These are phyloP conservation scores for Rhodotorula diobovata DNA, from an alignment of 768 basidiomycete genomes.

Conservation along the genomic window DNA sequence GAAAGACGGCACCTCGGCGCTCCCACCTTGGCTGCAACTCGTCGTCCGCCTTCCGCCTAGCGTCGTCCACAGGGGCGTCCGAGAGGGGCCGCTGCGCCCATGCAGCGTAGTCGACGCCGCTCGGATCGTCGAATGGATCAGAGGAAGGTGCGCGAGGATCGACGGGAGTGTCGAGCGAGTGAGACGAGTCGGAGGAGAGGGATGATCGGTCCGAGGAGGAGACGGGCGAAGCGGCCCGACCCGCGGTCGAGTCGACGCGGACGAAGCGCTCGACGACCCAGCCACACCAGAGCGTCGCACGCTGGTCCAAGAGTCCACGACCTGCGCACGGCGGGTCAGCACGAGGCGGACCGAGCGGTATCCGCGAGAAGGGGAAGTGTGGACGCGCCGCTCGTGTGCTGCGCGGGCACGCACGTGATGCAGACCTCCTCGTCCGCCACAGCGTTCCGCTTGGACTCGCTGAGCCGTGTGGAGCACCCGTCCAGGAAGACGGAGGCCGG, in stretches of 20 bases:
- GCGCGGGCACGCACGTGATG: slow-evolving; percentile 50
- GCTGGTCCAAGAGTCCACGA: slow-evolving; percentile 46
- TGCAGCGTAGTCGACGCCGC: too few species aligned
- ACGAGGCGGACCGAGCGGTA: too few species aligned
- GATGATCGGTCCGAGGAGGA: too few species aligned
- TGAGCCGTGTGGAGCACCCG: too few species aligned
- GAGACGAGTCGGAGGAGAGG: too few species aligned
- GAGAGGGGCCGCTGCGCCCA: too few species aligned
- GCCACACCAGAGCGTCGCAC: slow-evolving; percentile 49
- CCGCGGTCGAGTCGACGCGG: too few species aligned
- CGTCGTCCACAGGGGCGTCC: too few species aligned
- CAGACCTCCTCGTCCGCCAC: neutral
- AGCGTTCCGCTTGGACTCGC: too few species aligned
- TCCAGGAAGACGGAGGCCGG: neutral
- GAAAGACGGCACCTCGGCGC: slow-evolving; percentile 38
- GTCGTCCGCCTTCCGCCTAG: neutral
- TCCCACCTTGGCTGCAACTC: neutral
- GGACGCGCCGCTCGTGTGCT: slow-evolving; percentile 49
- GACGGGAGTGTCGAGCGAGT: too few species aligned
- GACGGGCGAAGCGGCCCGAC: too few species aligned
- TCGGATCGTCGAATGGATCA: neutral
- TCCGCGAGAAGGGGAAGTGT: neutral
- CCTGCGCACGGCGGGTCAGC: slow-evolving; percentile 40
- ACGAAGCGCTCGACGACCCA: slow-evolving; percentile 48
- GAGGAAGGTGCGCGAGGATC: too few species aligned